phyloP scores from a whole-genome alignment of 2,329 filamentous ascomycete species.

The Fusarium goolgardi region DNA sequence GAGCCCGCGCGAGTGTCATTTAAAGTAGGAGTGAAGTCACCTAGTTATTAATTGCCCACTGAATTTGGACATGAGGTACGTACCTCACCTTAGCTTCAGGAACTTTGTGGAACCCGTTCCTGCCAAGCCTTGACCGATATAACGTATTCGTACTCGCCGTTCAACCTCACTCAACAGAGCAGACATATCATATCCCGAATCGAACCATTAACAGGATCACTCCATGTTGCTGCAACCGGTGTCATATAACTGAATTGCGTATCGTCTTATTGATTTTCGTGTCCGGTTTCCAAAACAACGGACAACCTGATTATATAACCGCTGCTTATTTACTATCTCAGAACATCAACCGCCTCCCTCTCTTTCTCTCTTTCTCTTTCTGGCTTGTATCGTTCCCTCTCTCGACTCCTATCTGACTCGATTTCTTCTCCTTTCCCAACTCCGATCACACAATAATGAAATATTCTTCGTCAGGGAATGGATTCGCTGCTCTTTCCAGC shows the following conservation, averaged over 20 bases:
- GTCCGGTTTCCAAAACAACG: conserved; percentile 45
- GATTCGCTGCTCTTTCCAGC: conserved; percentile 46
- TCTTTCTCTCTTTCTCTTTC: conserved; percentile 25
- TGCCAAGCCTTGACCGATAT: conserved; percentile 38
- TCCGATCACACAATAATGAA: conserved; percentile 37
- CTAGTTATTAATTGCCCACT: not conserved
- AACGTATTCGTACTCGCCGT: conserved; percentile 44
- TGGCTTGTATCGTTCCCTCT: not conserved
- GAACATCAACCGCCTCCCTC: conserved; percentile 5
- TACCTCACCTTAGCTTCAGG: conserved; percentile 11
- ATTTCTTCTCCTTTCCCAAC: conserved; percentile 5
- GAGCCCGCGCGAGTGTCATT: conserved; percentile 13
- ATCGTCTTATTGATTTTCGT: conserved; percentile 44
- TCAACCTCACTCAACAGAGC: not conserved
- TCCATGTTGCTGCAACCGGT: not conserved
- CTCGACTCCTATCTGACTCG: conserved; percentile 5
- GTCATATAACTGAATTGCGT: conserved; percentile 19
- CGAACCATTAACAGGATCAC: conserved; percentile 1
- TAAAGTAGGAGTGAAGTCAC: conserved; percentile 26
- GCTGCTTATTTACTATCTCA: conserved; percentile 41
- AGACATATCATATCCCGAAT: not conserved
- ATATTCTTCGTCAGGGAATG: conserved; percentile 46
- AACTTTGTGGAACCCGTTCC: conserved; percentile 27
- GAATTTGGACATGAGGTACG: conserved; percentile 13
- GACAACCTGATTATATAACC: conserved; percentile 47